phyloP scores from a whole-genome alignment of 1,284 basidiomycete genomes.

The Schizopora paradoxa region DNA sequence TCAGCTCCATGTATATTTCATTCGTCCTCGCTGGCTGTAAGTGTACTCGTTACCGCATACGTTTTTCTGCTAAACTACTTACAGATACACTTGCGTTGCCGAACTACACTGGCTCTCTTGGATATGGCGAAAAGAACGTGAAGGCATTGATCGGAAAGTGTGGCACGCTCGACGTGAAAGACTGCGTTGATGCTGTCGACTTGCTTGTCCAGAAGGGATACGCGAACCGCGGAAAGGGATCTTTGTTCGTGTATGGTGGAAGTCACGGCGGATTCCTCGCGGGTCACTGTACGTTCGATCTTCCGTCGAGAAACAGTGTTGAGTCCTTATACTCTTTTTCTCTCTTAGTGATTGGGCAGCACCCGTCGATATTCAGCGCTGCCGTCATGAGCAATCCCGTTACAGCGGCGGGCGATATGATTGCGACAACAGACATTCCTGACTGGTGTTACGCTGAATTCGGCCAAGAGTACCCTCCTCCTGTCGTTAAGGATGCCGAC shows the following conservation, averaged over 20 bases:
- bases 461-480: conserved; percentile 28
- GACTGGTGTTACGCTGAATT: conserved; percentile 70
- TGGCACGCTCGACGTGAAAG: conserved; percentile 61
- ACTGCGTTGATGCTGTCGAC: conserved; percentile 51
- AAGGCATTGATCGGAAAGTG: conserved; percentile 48
- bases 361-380: conserved; percentile 56
- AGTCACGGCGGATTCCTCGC: conserved; percentile 71
- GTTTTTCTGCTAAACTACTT: too few species aligned
- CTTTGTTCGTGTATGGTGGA: conserved; percentile 57
- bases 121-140: conserved; percentile 47
- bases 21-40: conserved; percentile 59
- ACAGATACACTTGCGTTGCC: conserved; percentile 54
- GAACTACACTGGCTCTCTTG: conserved; percentile 70
- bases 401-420: conserved; percentile 46
- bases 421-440: conserved; percentile 58
- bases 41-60: conserved; percentile 21
- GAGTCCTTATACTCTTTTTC: too few species aligned
- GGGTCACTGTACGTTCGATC: conserved; percentile 46
- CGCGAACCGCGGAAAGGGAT: conserved; percentile 40
- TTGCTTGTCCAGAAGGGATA: conserved; percentile 46
- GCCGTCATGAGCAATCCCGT: conserved; percentile 68
- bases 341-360: conserved; percentile 53
- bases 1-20: conserved; percentile 37
- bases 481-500: conserved; percentile 22
- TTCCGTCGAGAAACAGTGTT: too few species aligned